Evolutionary conservation across 1,284 basidiomycete species (phyloP).

Genomic region (Moesziomyces aphidis): DNA sequence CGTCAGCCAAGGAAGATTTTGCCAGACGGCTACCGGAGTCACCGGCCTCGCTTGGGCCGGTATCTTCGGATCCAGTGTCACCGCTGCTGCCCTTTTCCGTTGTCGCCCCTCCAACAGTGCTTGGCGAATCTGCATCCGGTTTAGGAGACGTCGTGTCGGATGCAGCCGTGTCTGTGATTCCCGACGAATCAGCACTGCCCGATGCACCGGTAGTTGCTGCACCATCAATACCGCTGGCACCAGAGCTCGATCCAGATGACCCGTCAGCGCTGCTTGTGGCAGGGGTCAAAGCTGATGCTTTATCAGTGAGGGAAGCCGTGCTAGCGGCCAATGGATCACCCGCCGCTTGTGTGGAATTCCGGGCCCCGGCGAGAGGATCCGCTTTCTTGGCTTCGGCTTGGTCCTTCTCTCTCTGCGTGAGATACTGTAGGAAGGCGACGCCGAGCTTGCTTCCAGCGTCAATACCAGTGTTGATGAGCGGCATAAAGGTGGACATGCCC

Average conservation of each 20-base stretch:
- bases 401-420: background rate
- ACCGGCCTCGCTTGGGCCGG: too few species aligned
- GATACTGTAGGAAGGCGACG: background rate
- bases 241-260: background rate
- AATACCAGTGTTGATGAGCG: constrained; percentile 6
- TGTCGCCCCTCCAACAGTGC: too few species aligned
- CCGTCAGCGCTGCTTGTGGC: background rate
- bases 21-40: too few species aligned
- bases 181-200: too few species aligned
- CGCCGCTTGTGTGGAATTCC: too few species aligned
- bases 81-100: too few species aligned
- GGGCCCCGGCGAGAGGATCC: background rate
- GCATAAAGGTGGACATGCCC: background rate
- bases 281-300: background rate
- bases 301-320: background rate
- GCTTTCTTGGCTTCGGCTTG: background rate
- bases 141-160: too few species aligned
- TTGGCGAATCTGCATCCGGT: too few species aligned
- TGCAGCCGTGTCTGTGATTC: too few species aligned
- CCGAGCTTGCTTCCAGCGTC: constrained; percentile 7
- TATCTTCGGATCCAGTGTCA: background rate
- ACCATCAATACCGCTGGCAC: background rate
- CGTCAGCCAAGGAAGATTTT: too few species aligned
- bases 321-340: background rate
- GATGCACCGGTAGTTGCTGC: too few species aligned